These are phyloP conservation scores for Cucurbita maxima DNA, from an alignment of 306 rosid genomes.

Conservation along the genomic window DNA sequence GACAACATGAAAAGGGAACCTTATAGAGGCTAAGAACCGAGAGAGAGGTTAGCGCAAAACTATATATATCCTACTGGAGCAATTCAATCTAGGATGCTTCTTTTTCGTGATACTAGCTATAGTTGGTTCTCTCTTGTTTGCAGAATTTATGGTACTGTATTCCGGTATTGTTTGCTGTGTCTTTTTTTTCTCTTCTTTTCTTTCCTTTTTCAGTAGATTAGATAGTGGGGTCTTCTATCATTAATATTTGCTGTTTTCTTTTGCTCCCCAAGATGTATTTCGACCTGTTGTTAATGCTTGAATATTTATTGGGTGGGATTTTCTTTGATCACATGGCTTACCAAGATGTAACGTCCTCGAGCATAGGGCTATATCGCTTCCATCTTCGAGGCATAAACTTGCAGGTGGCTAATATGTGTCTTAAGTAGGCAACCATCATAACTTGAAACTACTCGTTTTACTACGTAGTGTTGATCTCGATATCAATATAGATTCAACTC, in stretches of 20 bases:
- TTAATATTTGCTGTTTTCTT: neutral
- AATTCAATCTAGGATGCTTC: neutral
- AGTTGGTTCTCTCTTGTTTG: slow-evolving; percentile 39
- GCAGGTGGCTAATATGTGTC: too few species aligned
- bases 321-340: neutral
- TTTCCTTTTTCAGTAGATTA: neutral
- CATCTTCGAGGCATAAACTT: too few species aligned
- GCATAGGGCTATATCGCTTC: too few species aligned
- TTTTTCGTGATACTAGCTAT: slow-evolving; percentile 39
- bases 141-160: slow-evolving; percentile 36
- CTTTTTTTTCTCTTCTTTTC: neutral
- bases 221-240: slow-evolving; percentile 3
- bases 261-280: neutral
- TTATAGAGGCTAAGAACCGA: neutral
- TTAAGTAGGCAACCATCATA: too few species aligned
- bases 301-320: neutral
- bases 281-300: neutral
- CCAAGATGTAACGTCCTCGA: too few species aligned
- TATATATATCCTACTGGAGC: neutral
- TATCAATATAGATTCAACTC: too few species aligned
- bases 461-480: too few species aligned
- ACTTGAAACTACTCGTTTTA: too few species aligned
- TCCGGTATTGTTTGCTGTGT: slow-evolving; percentile 33
- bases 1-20: neutral
- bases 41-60: neutral